phyloP scores from a whole-genome alignment of 129 eudicot genomes.

The Solidago caesia region DNA sequence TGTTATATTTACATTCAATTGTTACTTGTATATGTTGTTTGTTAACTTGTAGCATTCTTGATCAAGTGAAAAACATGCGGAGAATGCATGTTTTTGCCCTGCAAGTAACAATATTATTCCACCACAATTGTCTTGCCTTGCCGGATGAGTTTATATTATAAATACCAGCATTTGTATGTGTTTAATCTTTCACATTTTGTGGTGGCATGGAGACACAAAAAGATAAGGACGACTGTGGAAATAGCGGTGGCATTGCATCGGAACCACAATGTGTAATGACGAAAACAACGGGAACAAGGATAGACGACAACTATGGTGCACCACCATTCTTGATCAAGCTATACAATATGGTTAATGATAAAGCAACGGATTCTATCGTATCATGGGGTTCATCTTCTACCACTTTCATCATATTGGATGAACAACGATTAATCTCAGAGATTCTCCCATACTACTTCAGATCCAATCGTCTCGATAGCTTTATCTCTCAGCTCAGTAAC shows the following conservation, averaged over 20 bases:
- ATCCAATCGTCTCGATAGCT: conserved; percentile 7
- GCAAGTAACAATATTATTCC: neutral
- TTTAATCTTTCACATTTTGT: neutral
- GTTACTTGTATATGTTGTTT: too few species aligned
- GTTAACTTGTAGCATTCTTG: neutral
- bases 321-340: conserved; percentile 20
- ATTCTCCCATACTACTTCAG: conserved; percentile 20
- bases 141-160: neutral
- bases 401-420: conserved; percentile 20
- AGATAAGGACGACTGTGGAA: neutral
- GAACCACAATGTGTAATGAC: neutral
- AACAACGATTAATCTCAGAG: neutral
- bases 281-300: neutral
- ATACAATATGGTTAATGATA: conserved; percentile 26
- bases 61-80: neutral
- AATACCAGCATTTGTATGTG: neutral
- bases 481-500: conserved; percentile 16
- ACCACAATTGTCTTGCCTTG: neutral
- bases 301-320: neutral
- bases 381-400: conserved; percentile 24
- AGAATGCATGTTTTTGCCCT: neutral
- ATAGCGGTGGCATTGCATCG: neutral
- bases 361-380: conserved; percentile 20
- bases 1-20: too few species aligned
- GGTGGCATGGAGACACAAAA: conserved; percentile 3